A percentile compares a stretch with the other conserved stretches of the same genome.
phyloP scores from a whole-genome alignment of 257 asterid species.

The Solanum medicagineum region DNA sequence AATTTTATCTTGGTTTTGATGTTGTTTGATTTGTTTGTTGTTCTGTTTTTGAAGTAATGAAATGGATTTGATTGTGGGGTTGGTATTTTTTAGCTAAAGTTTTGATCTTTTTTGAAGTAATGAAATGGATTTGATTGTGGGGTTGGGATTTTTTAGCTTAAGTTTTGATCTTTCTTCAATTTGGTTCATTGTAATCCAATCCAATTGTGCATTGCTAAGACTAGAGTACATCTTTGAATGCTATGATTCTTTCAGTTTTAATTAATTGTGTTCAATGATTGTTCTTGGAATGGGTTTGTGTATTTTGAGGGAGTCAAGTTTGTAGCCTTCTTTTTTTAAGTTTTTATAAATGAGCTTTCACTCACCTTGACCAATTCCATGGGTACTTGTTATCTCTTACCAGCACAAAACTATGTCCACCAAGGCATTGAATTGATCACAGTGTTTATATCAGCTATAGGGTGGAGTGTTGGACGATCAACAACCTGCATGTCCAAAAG shows the following conservation, averaged over 20 bases:
- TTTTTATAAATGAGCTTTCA: background rate
- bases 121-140: background rate
- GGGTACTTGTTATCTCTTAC: background rate
- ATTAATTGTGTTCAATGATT: background rate
- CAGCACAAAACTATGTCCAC: background rate
- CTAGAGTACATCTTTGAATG: background rate
- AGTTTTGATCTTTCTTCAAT: background rate
- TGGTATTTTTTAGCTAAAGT: background rate
- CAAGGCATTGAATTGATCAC: background rate
- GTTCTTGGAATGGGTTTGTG: background rate
- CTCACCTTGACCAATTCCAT: background rate
- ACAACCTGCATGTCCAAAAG: background rate
- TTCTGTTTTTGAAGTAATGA: background rate
- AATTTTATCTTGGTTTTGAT: background rate
- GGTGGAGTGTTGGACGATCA: background rate
- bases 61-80: background rate
- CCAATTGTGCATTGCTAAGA: background rate
- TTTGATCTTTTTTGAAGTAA: background rate
- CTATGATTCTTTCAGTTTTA: background rate
- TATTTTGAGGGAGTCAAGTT: background rate
- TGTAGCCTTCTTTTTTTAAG: background rate
- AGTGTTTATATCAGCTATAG: background rate
- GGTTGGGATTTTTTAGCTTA: background rate
- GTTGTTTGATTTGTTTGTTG: background rate
- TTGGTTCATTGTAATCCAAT: background rate